Percentiles rank a stretch among this genome's conserved stretches.
These are phyloP conservation scores for Ophiostoma perfectum DNA, from an alignment of 2,329 filamentous ascomycete species.

Conservation along the genomic window DNA sequence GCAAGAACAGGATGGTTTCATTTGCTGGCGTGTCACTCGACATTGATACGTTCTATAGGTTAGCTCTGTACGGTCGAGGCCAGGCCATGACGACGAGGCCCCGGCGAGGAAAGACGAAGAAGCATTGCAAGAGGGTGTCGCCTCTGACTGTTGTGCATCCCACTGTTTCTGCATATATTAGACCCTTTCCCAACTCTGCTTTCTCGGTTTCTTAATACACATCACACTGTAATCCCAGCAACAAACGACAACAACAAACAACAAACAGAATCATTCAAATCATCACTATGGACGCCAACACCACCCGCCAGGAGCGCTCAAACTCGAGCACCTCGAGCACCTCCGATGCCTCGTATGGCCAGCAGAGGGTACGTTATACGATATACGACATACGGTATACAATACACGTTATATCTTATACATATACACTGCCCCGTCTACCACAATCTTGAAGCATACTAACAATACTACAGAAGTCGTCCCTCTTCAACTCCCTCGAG, in stretches of 20 bases:
- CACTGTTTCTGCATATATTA: no score
- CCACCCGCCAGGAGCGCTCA: conserved; percentile 27
- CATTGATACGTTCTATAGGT: background rate
- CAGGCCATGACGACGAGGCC: no score
- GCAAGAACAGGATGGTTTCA: background rate
- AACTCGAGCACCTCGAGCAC: conserved; percentile 27
- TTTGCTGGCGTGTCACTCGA: background rate
- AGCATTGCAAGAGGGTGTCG: no score
- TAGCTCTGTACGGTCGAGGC: no score
- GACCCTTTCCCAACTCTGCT: no score
- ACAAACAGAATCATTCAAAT: background rate
- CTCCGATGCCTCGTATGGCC: background rate
- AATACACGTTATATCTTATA: no score
- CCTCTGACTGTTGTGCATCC: no score
- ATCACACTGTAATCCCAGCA: background rate
- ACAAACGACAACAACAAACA: background rate
- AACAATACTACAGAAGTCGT: conserved; percentile 27
- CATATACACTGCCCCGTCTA: no score
- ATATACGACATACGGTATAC: no score
- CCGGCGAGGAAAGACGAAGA: no score
- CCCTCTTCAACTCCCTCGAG: conserved; percentile 48
- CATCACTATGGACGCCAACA: conserved; percentile 24
- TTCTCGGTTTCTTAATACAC: background rate
- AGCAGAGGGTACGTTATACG: conserved; percentile 5
- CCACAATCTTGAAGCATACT: background rate